Percentiles rank a stretch among this genome's conserved stretches.
Conservation (phyloP, 2,329 filamentous ascomycete species). For the Thelonectria rubi region DNA sequence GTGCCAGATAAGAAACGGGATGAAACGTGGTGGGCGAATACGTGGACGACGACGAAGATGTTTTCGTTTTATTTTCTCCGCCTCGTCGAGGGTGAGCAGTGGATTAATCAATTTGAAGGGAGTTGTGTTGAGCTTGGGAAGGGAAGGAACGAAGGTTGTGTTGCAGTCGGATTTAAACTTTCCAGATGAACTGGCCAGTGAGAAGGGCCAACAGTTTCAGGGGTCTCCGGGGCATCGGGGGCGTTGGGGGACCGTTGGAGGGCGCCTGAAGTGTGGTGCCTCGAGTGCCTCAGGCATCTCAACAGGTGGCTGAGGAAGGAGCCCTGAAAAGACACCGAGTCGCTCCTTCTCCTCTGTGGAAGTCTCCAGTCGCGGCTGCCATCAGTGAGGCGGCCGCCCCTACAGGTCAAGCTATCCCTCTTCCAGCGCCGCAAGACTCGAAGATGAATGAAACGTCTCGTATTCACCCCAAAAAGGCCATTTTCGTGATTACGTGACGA, state of each 20-base stretch:
- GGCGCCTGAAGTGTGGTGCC: too few relatives aligned
- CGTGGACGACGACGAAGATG: neutral
- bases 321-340: too few relatives aligned
- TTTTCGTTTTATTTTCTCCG: neutral
- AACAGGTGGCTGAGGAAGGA: neutral
- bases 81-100: neutral
- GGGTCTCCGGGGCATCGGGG: neutral
- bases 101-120: neutral
- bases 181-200: neutral
- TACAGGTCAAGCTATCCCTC: slow-evolving; percentile 11
- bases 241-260: too few relatives aligned
- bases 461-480: slow-evolving; percentile 4
- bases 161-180: slow-evolving; percentile 8
- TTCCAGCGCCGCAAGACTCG: slow-evolving; percentile 8
- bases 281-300: neutral
- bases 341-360: neutral
- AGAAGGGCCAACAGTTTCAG: slow-evolving; percentile 1
- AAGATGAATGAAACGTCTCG: neutral
- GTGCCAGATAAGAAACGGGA: slow-evolving; percentile 12
- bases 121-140: neutral
- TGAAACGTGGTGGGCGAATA: slow-evolving; percentile 12
- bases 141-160: neutral
- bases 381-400: slow-evolving; percentile 12
- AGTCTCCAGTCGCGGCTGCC: neutral
- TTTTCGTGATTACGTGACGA: slow-evolving; percentile 14